phyloP scores from a whole-genome alignment of 768 basidiomycete genomes.

The Podaxis carcinomalis region DNA sequence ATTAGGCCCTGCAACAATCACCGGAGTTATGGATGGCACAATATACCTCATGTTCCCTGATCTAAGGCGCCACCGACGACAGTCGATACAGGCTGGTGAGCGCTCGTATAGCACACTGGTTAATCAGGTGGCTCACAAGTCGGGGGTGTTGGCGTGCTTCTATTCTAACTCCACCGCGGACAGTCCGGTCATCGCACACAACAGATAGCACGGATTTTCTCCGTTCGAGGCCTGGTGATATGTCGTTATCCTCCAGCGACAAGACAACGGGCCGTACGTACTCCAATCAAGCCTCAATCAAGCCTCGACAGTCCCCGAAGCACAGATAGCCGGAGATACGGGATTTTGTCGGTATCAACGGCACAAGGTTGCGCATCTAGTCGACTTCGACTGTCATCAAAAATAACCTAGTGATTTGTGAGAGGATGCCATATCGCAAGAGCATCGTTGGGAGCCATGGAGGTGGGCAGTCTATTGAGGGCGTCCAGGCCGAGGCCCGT shows the following conservation, averaged over 20 bases:
- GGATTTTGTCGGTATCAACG: constrained; percentile 4
- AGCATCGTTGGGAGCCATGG: neutral
- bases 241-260: neutral
- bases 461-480: neutral
- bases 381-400: neutral
- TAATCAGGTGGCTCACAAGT: neutral
- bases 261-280: neutral
- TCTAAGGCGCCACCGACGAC: neutral
- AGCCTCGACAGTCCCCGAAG: constrained; percentile 1
- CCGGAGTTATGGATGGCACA: neutral
- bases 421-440: neutral
- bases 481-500: neutral
- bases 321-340: neutral
- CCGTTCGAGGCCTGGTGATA: neutral
- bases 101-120: neutral
- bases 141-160: neutral
- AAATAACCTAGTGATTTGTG: neutral
- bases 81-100: neutral
- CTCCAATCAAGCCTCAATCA: neutral
- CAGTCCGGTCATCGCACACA: neutral
- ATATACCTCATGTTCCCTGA: neutral
- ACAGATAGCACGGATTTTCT: neutral
- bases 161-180: neutral
- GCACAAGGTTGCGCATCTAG: neutral
- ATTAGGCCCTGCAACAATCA: too few species aligned